Evolutionary conservation across 129 eudicot genomes (phyloP), one percentile per base, ranked within the genome.

Genomic region (Tagetes patula): DNA sequence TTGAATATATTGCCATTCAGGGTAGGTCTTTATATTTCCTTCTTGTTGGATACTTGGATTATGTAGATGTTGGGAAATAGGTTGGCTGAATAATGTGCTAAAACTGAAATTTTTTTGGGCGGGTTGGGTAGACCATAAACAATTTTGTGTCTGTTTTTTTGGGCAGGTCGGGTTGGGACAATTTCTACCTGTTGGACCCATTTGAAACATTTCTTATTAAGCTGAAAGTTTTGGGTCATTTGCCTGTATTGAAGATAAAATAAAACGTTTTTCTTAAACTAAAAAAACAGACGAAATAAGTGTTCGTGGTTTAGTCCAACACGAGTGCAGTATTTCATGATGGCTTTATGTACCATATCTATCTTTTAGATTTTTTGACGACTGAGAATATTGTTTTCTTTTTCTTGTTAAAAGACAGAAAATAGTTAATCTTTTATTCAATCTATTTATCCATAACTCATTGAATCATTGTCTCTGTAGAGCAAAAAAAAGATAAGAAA

Each of bases 1-100:
- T 65, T 92, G 76, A 89, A 87, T 78, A 92, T 92, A 48, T 73
- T 92, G 79, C 98, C 98, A 62, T 92, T 92, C 75, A 92, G 87
- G 91, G 98, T 92, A 82, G 5, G 87, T 58, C 45, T 62, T 77
- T 8, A 4, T 3, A 43, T 66, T 40, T 13, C 2, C 10, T 38
- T 74, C 38, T 61, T 27, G 48, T 62, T 46, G 38, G 8, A 71
- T 71, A 55, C 12, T 71, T 46, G 38, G 8, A 71, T 71, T 71
- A 12, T 71, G 33, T 31, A 31, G 45, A 49, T 58, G 73, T 68
- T 59, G 73, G 10, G 13, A 68, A 4, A 69, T 52, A 48, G 63
- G 61, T 2, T 2, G 48, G 27, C 30, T 36, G 1, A 55, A 38
- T 60, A 3, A 11, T 8, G 6, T 5, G 65, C 41, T 33, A 36